Conservation (phyloP, 2,329 filamentous ascomycete genomes). For the Aspergillus sp. region DNA sequence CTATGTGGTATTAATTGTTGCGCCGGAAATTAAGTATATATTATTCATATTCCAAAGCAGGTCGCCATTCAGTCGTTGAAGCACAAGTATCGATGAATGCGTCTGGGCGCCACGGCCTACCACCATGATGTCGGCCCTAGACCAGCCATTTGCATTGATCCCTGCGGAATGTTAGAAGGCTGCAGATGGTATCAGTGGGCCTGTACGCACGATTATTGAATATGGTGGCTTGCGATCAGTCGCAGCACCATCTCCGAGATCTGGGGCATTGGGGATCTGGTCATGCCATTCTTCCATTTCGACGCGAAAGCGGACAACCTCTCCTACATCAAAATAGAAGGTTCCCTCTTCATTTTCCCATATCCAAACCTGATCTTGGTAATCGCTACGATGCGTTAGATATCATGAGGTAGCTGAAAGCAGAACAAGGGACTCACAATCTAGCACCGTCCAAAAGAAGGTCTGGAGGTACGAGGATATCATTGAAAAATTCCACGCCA, state of each 20-base stretch:
- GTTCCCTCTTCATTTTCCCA: conserved; percentile 74
- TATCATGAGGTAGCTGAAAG: conserved; percentile 1
- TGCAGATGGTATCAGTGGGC: background rate
- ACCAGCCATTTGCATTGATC: conserved; percentile 49
- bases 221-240: conserved; percentile 60
- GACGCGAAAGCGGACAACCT: conserved; percentile 82
- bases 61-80: conserved; percentile 5
- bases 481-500: conserved; percentile 88
- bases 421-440: conserved; percentile 58
- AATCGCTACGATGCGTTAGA: conserved; percentile 55
- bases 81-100: background rate
- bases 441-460: conserved; percentile 73
- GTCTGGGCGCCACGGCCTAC: conserved; percentile 23
- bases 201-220: conserved; percentile 42
- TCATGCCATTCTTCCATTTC: conserved; percentile 90
- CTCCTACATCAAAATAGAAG: conserved; percentile 86
- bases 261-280: conserved; percentile 71
- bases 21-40: background rate
- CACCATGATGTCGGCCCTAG: conserved; percentile 49
- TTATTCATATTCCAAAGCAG: conserved; percentile 6
- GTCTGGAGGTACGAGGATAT: conserved; percentile 76
- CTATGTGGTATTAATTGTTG: background rate
- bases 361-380: conserved; percentile 76
- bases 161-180: conserved; percentile 29
- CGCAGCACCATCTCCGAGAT: conserved; percentile 60